Percentiles rank a stretch among this genome's conserved stretches.
Conservation (phyloP, 2,329 filamentous ascomycete genomes). For the Colletotrichum abscissum region DNA sequence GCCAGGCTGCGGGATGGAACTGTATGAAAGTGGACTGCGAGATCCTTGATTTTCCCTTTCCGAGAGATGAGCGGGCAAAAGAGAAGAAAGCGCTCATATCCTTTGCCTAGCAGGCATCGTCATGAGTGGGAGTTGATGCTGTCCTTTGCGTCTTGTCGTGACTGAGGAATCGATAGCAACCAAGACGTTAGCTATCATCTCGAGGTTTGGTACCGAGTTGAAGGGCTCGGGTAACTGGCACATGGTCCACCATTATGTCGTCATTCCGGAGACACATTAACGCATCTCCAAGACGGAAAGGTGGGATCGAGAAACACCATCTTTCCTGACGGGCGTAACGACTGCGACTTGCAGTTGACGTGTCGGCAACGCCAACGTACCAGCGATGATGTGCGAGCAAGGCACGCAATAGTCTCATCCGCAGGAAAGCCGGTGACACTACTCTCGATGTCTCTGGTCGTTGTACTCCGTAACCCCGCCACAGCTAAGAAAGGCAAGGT, state of each 20-base stretch:
- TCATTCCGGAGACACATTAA: constrained; percentile 30
- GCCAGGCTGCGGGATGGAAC: neutral
- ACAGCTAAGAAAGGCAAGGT: neutral
- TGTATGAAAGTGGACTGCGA: neutral
- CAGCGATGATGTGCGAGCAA: neutral
- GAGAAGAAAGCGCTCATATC: neutral
- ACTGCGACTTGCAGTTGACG: neutral
- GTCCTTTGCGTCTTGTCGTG: neutral
- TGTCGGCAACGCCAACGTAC: neutral
- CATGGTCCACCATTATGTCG: constrained; percentile 24
- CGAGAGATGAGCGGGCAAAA: neutral
- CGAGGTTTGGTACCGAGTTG: neutral
- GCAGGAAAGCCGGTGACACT: neutral
- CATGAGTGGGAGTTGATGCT: neutral
- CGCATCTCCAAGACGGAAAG: neutral
- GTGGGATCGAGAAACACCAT: neutral
- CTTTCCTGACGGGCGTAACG: neutral
- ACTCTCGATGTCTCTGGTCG: neutral
- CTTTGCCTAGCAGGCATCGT: neutral
- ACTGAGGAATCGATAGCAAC: neutral
- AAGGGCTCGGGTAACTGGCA: neutral
- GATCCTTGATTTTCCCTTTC: neutral
- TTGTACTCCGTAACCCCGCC: neutral
- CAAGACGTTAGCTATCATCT: neutral
- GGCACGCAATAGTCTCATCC: neutral